Percentiles rank a stretch among this genome's conserved stretches.
phyloP scores from a whole-genome alignment of 805 yeast genomes.

The Nakazawaea ernobii region DNA sequence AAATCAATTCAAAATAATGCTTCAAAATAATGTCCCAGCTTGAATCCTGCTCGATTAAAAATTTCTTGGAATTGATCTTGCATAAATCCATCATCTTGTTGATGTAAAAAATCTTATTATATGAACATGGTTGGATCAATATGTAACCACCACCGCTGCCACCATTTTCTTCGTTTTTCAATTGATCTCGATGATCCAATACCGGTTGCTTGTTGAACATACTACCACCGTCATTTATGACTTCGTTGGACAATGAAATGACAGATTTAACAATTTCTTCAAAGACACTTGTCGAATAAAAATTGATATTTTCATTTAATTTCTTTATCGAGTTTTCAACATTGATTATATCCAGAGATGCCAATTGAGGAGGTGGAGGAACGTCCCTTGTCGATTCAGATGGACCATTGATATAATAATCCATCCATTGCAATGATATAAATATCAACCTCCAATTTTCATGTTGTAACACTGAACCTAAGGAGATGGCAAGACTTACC shows the following conservation, averaged over 20 bases:
- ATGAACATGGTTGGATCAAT: conserved; percentile 35
- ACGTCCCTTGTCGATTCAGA: conserved; percentile 33
- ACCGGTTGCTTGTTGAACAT: conserved; percentile 1
- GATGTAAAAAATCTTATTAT: conserved; percentile 51
- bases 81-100: conserved; percentile 48
- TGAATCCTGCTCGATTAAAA: conserved; percentile 34
- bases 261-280: conserved; percentile 40
- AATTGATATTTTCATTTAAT: conserved; percentile 55
- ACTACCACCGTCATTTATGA: conserved; percentile 9
- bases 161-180: conserved; percentile 2
- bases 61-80: conserved; percentile 44
- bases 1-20: conserved; percentile 40
- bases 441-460: conserved; percentile 61
- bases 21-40: conserved; percentile 45
- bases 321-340: conserved; percentile 55
- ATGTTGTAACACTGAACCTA: conserved; percentile 64
- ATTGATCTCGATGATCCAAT: neutral
- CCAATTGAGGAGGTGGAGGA: conserved; percentile 36
- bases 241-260: conserved; percentile 33
- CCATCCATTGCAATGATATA: conserved; percentile 72
- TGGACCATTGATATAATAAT: conserved; percentile 63
- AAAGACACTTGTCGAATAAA: conserved; percentile 49
- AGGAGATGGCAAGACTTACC: conserved; percentile 66
- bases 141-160: conserved; percentile 18
- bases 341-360: conserved; percentile 39